Evolutionary conservation across 306 rosid genomes (phyloP).

Genomic region (Dryas drummondii): DNA sequence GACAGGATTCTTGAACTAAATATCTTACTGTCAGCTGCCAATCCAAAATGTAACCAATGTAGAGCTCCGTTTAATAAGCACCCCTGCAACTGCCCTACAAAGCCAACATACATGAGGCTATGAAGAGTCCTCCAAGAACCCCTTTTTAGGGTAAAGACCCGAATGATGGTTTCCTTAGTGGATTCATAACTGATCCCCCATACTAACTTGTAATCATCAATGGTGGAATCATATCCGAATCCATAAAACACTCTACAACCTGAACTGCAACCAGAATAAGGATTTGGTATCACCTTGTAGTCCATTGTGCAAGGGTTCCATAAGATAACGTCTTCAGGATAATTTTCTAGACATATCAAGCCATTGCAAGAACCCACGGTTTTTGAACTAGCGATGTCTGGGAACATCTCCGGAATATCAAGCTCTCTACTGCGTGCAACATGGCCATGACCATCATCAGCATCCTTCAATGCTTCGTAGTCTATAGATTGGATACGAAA

Average conservation of each 20-base stretch:
- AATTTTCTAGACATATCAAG: background rate
- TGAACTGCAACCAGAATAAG: no score
- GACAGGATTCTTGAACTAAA: background rate
- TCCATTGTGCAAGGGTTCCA: slow-evolving; percentile 20
- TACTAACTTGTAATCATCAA: slow-evolving; percentile 5
- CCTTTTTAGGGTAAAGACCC: background rate
- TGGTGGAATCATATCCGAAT: slow-evolving; percentile 9
- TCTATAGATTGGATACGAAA: background rate
- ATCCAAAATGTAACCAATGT: background rate
- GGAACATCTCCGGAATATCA: background rate
- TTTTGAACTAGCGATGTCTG: background rate
- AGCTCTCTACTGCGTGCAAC: background rate
- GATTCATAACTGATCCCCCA: no score
- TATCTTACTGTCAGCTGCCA: no score
- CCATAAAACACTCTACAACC: background rate
- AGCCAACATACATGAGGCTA: no score
- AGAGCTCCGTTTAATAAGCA: slow-evolving; percentile 11
- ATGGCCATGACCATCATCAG: no score
- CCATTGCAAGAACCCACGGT: slow-evolving; percentile 7
- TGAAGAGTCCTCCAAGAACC: background rate
- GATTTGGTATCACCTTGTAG: background rate
- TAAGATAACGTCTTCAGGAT: background rate
- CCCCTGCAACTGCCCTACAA: no score
- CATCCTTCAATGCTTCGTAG: background rate
- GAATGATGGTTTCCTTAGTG: background rate